Evolutionary conservation across 192 early-diverging fungal species (phyloP).

Genomic region (Mortierella antarctica): DNA sequence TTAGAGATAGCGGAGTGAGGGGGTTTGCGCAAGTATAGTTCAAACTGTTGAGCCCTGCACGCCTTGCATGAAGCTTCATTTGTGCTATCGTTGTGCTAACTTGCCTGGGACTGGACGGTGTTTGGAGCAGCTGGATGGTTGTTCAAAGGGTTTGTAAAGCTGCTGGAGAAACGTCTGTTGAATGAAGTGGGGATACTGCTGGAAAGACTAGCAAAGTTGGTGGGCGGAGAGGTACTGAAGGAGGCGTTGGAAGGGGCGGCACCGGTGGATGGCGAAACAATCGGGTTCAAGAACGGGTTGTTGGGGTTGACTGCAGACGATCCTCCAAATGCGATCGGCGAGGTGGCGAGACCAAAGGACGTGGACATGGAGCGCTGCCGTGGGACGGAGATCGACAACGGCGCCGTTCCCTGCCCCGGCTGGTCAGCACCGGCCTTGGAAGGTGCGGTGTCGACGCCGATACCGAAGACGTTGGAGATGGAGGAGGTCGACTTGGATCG

Average conservation of each 20-base stretch:
- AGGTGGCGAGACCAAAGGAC: conserved; percentile 25
- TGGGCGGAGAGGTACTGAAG: conserved; percentile 7
- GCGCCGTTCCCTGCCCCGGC: not conserved
- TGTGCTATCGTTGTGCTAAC: not conserved
- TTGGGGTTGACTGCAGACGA: not conserved
- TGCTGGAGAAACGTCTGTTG: conserved; percentile 26
- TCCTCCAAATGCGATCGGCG: conserved; percentile 7
- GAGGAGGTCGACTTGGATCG: conserved; percentile 28
- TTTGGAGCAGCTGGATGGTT: not conserved
- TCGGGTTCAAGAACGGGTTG: not conserved
- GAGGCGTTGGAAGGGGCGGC: not conserved
- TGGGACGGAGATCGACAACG: conserved; percentile 18
- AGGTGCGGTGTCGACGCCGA: not conserved
- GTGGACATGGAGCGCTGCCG: conserved; percentile 33
- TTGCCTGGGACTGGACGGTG: conserved; percentile 2
- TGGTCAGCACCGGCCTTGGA: not conserved
- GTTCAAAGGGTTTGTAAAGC: conserved; percentile 32
- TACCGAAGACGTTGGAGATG: not conserved
- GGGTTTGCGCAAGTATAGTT: not conserved
- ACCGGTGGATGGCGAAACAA: conserved; percentile 7
- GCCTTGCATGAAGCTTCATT: not conserved
- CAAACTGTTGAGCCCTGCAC: too few relatives aligned
- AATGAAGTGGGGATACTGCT: conserved; percentile 15
- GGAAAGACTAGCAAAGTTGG: conserved; percentile 17
- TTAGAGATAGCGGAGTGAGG: not conserved